These are phyloP conservation scores for Tulasnella sp. DNA, from an alignment of 768 basidiomycete genomes.

Conservation along the genomic window DNA sequence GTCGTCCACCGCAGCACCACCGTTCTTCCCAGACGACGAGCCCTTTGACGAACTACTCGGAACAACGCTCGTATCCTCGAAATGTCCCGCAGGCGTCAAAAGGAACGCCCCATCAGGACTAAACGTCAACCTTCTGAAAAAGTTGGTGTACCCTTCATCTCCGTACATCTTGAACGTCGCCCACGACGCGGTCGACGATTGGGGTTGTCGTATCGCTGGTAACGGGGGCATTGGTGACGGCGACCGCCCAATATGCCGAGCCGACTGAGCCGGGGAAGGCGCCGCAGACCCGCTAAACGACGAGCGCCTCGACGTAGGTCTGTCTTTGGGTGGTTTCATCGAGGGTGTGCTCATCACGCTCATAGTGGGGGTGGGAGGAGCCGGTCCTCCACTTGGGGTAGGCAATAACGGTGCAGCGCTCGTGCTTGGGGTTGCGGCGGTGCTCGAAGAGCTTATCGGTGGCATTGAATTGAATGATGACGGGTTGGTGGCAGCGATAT, in stretches of 20 bases:
- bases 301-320: constrained; percentile 32
- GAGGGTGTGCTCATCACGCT: constrained; percentile 26
- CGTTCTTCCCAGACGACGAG: constrained; percentile 32
- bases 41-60: constrained; percentile 33
- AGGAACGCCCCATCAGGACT: constrained; percentile 91
- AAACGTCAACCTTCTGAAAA: constrained; percentile 90
- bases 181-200: constrained; percentile 39
- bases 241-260: constrained; percentile 46
- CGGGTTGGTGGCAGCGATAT: constrained; percentile 29
- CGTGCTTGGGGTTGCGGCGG: constrained; percentile 53
- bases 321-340: constrained; percentile 49
- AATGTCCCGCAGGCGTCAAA: constrained; percentile 93
- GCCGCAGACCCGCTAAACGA: constrained; percentile 76
- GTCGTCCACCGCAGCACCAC: constrained; percentile 15
- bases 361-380: constrained; percentile 28
- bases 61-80: constrained; percentile 72
- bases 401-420: constrained; percentile 33
- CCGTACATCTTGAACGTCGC: constrained; percentile 78
- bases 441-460: constrained; percentile 34
- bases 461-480: constrained; percentile 20
- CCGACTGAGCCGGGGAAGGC: constrained; percentile 33
- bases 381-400: constrained; percentile 26
- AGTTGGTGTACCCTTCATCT: constrained; percentile 90
- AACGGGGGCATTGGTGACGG: constrained; percentile 88
- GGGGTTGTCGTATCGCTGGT: constrained; percentile 77